A percentile compares a stretch with the other conserved stretches of the same genome.
phyloP scores from a whole-genome alignment of 2,329 filamentous ascomycete species.

The Apiospora phragmitis region DNA sequence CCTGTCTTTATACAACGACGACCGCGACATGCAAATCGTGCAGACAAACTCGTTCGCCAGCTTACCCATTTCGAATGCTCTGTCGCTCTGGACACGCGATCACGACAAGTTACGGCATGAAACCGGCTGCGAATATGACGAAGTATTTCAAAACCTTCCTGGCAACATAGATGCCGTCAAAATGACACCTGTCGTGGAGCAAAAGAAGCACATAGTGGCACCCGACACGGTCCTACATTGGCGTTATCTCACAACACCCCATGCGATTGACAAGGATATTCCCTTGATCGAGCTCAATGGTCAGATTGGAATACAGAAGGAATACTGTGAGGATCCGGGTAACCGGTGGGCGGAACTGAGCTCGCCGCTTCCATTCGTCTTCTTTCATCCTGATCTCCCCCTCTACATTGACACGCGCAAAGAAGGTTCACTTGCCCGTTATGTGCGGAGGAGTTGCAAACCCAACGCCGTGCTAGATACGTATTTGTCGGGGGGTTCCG shows the following conservation, averaged over 20 bases:
- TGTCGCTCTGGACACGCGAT: constrained; percentile 79
- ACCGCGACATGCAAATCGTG: constrained; percentile 57
- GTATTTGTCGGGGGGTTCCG: constrained; percentile 72
- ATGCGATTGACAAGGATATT: constrained; percentile 56
- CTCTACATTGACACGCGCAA: constrained; percentile 86
- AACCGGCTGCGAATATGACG: constrained; percentile 62
- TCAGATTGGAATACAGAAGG: constrained; percentile 70
- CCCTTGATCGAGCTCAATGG: constrained; percentile 74
- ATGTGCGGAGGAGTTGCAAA: constrained; percentile 87
- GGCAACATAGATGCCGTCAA: constrained; percentile 43
- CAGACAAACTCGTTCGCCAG: constrained; percentile 78
- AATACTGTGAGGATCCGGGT: constrained; percentile 66
- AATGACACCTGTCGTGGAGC: constrained; percentile 50
- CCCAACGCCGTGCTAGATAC: constrained; percentile 90
- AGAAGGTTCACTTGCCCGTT: constrained; percentile 84
- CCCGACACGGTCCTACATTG: constrained; percentile 65
- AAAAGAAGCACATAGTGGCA: constrained; percentile 44
- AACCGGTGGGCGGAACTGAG: constrained; percentile 70
- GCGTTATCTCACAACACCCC: constrained; percentile 61
- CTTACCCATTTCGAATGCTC: constrained; percentile 70
- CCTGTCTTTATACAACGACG: constrained; percentile 66
- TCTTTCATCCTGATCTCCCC: constrained; percentile 85
- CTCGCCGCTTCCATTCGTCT: constrained; percentile 71
- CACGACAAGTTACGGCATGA: constrained; percentile 67
- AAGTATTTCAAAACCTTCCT: constrained; percentile 66